These are phyloP conservation scores for Periconia sp. DNA, from an alignment of 2,329 filamentous ascomycete genomes.

Conservation along the genomic window DNA sequence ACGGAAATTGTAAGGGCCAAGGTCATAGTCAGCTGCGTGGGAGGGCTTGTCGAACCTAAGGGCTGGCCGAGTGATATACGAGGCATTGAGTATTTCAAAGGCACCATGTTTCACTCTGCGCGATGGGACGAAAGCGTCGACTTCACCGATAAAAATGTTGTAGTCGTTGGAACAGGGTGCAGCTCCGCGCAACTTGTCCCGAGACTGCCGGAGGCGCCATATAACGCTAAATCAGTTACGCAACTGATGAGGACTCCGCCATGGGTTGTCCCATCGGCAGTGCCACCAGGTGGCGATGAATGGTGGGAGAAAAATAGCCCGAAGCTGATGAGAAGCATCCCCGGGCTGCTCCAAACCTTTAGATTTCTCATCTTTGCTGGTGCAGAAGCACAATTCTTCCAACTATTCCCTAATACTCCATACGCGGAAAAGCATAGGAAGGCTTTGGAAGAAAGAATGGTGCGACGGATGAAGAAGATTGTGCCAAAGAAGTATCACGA, in stretches of 20 bases:
- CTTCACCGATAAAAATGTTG: slow-evolving; percentile 57
- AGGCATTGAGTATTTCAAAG: slow-evolving; percentile 57
- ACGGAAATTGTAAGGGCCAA: slow-evolving; percentile 57
- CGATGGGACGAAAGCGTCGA: slow-evolving; percentile 58
- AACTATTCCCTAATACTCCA: slow-evolving; percentile 48
- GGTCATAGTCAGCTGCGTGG: slow-evolving; percentile 58
- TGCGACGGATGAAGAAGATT: slow-evolving; percentile 50
- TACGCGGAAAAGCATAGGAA: slow-evolving; percentile 44
- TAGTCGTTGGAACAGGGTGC: slow-evolving; percentile 62
- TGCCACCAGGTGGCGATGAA: slow-evolving; percentile 43
- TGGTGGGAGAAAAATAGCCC: slow-evolving; percentile 53
- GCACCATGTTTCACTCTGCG: slow-evolving; percentile 60
- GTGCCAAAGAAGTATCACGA: slow-evolving; percentile 64
- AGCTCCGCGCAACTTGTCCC: slow-evolving; percentile 61
- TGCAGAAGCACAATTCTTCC: slow-evolving; percentile 49
- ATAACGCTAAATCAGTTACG: slow-evolving; percentile 58
- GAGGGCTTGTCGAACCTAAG: slow-evolving; percentile 58
- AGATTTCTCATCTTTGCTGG: slow-evolving; percentile 50
- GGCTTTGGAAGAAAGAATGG: slow-evolving; percentile 45
- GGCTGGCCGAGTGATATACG: slow-evolving; percentile 53
- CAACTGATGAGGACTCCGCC: slow-evolving; percentile 62
- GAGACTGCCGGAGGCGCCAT: slow-evolving; percentile 48
- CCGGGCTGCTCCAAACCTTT: slow-evolving; percentile 51
- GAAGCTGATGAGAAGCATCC: slow-evolving; percentile 51
- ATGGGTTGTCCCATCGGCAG: slow-evolving; percentile 53